Conservation (phyloP, 139 green algal species). For the Pycnococcus provasolii region DNA sequence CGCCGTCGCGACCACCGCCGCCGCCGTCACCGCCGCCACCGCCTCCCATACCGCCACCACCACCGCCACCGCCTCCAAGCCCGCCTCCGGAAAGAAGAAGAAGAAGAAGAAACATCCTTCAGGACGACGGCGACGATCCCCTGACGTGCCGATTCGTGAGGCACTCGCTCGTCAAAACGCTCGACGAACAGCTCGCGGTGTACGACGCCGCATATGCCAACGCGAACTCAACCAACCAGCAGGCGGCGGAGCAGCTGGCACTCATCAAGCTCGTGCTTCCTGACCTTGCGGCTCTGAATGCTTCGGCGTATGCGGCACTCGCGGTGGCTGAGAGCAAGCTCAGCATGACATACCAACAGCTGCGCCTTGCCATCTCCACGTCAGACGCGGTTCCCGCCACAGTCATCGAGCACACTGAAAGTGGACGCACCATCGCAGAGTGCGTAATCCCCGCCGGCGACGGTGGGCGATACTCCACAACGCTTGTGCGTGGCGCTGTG, state of each 20-base stretch:
- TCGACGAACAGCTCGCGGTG: neutral
- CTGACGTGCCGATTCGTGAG: conserved; percentile 1
- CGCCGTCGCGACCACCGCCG: neutral
- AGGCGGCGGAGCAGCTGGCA: neutral
- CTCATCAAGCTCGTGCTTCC: neutral
- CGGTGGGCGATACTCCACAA: neutral
- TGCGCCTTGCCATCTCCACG: neutral
- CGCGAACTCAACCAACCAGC: neutral
- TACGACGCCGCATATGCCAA: neutral
- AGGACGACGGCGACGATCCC: neutral
- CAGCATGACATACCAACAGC: neutral
- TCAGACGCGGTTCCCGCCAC: neutral
- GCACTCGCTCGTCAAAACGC: neutral
- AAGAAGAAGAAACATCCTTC: no score
- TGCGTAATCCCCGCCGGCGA: conserved; percentile 1
- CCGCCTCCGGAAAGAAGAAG: neutral
- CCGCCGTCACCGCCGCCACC: neutral
- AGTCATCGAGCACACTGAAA: neutral
- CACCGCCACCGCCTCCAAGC: neutral
- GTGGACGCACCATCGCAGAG: neutral
- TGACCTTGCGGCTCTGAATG: neutral
- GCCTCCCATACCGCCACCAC: neutral
- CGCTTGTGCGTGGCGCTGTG: neutral
- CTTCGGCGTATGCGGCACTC: neutral
- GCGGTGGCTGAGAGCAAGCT: neutral